phyloP scores from a whole-genome alignment of 2,329 filamentous ascomycete genomes.

The Daldinia sp. region DNA sequence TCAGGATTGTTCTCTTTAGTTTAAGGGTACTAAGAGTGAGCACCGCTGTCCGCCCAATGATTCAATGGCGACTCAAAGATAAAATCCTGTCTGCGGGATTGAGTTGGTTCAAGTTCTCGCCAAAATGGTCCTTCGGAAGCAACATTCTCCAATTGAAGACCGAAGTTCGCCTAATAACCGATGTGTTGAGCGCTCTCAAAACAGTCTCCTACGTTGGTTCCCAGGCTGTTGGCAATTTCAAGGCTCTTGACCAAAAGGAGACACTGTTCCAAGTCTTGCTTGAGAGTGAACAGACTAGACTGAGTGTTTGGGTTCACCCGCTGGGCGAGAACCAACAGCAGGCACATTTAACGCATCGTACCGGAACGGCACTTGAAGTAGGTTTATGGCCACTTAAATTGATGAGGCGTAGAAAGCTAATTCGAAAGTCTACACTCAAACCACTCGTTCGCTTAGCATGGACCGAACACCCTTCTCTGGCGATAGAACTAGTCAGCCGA shows the following conservation, averaged over 20 bases:
- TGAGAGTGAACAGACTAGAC: slow-evolving; percentile 81
- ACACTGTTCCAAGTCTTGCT: slow-evolving; percentile 82
- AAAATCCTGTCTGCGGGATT: slow-evolving; percentile 85
- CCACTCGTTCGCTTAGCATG: slow-evolving; percentile 83
- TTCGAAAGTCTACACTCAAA: slow-evolving; percentile 57
- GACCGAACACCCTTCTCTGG: slow-evolving; percentile 83
- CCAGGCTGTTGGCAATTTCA: slow-evolving; percentile 61
- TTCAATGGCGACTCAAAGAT: slow-evolving; percentile 87
- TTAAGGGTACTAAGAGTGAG: slow-evolving; percentile 78
- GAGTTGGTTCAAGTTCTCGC: slow-evolving; percentile 84
- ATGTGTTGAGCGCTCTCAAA: slow-evolving; percentile 74
- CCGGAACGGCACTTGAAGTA: slow-evolving; percentile 54
- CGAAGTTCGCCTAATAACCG: slow-evolving; percentile 81
- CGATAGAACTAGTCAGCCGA: slow-evolving; percentile 82
- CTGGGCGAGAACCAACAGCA: slow-evolving; percentile 65
- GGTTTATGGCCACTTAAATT: slow-evolving; percentile 22
- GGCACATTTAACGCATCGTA: slow-evolving; percentile 51
- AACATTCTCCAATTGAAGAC: slow-evolving; percentile 94
- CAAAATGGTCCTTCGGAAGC: slow-evolving; percentile 94
- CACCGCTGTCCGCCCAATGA: slow-evolving; percentile 68
- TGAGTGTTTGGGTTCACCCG: slow-evolving; percentile 91
- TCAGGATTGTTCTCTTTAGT: slow-evolving; percentile 85
- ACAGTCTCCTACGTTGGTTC: slow-evolving; percentile 68
- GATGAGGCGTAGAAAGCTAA: slow-evolving; percentile 27
- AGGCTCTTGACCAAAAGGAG: slow-evolving; percentile 79